A percentile compares a stretch with the other conserved stretches of the same genome.
These are phyloP conservation scores for Paraurostyla sp. DNA, from an alignment of 73 alveolate genomes.

Conservation along the genomic window DNA sequence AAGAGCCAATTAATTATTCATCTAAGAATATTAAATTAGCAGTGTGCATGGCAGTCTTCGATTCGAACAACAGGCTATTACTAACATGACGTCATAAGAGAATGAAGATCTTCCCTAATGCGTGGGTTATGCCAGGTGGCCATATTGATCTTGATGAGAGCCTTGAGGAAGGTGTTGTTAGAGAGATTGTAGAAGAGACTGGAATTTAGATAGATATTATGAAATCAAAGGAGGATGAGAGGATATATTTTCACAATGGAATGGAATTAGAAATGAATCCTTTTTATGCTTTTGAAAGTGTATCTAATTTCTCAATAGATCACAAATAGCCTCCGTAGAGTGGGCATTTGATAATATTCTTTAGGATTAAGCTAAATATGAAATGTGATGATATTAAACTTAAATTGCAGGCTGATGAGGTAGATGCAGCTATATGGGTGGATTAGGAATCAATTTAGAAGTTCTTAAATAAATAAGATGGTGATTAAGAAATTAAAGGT, in stretches of 20 bases:
- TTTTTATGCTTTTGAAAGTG: conserved; percentile 34
- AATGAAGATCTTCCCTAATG: conserved; percentile 17
- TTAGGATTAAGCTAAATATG: background rate
- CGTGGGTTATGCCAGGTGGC: conserved; percentile 62
- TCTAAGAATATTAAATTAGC: background rate
- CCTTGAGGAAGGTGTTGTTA: conserved; percentile 15
- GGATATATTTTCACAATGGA: background rate
- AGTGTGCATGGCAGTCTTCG: background rate
- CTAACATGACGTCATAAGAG: background rate
- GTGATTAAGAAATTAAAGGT: background rate
- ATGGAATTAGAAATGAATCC: background rate
- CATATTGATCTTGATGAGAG: conserved; percentile 24
- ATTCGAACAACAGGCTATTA: background rate
- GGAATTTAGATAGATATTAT: background rate
- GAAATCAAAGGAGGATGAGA: background rate
- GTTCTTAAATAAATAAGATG: background rate
- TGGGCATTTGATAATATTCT: background rate
- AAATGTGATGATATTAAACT: background rate
- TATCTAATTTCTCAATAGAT: background rate
- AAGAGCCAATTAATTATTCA: background rate
- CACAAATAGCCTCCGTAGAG: background rate
- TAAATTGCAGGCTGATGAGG: background rate
- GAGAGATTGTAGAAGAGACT: conserved; percentile 51
- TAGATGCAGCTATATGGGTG: conserved; percentile 20
- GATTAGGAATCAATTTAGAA: background rate